phyloP scores from a whole-genome alignment of 106 monocot genomes.

The Chionographis japonica region DNA sequence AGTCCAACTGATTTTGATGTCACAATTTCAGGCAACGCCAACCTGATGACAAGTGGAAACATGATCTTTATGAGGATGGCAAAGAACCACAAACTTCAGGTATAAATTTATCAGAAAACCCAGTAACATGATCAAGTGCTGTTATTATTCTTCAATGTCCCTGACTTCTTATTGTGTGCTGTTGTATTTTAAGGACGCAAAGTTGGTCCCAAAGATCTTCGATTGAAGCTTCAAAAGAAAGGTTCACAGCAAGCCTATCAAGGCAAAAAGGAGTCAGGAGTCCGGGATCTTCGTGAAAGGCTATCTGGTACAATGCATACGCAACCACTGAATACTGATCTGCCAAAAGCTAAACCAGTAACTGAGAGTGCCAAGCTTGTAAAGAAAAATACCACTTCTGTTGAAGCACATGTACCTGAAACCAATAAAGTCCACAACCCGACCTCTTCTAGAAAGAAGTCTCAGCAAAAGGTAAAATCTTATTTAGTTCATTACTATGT shows the following conservation, averaged over 20 bases:
- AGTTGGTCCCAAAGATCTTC: constrained; percentile 51
- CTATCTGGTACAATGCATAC: constrained; percentile 57
- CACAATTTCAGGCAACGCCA: constrained; percentile 55
- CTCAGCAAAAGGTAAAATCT: constrained; percentile 36
- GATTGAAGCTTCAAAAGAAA: constrained; percentile 61
- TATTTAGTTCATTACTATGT: neutral
- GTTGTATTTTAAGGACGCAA: constrained; percentile 25
- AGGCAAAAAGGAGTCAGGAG: constrained; percentile 35
- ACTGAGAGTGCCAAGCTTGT: constrained; percentile 11
- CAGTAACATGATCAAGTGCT: neutral
- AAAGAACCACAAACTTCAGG: constrained; percentile 52
- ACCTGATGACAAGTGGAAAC: constrained; percentile 83
- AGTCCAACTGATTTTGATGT: neutral
- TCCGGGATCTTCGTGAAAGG: constrained; percentile 71
- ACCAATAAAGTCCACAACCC: constrained; percentile 20
- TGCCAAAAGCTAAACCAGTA: constrained; percentile 29
- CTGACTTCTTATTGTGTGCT: constrained; percentile 8
- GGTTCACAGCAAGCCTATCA: constrained; percentile 27
- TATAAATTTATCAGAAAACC: constrained; percentile 21
- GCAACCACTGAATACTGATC: constrained; percentile 23
- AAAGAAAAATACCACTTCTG: constrained; percentile 21
- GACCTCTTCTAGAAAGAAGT: constrained; percentile 26
- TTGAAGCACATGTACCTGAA: constrained; percentile 17
- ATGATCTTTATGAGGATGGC: constrained; percentile 71
- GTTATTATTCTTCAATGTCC: constrained; percentile 4